A percentile compares a stretch with the other conserved stretches of the same genome.
Evolutionary conservation across 1,284 basidiomycete genomes (phyloP).

Genomic region (Rhodofomes roseus): DNA sequence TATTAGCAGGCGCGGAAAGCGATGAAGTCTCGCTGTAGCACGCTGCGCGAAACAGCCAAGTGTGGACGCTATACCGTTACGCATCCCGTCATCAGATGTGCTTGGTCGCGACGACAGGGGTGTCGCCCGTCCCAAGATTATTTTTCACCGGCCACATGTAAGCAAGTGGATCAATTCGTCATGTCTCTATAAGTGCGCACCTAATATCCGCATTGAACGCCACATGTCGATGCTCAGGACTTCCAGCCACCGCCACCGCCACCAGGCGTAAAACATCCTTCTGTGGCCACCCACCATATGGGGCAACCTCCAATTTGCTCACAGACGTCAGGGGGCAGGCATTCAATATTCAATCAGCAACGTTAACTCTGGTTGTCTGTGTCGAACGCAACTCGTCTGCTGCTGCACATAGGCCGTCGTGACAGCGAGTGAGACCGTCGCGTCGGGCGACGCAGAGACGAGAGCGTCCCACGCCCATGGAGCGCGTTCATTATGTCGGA

Average conservation of each 20-base stretch:
- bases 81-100: neutral
- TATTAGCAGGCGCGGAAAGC: neutral
- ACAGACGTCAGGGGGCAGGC: too few species aligned
- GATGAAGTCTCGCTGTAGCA: neutral
- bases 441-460: too few species aligned
- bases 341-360: too few species aligned
- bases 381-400: too few species aligned
- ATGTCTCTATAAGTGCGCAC: too few species aligned
- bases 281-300: neutral
- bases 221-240: neutral
- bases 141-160: neutral
- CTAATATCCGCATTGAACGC: too few species aligned
- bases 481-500: neutral
- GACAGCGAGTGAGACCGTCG: too few species aligned
- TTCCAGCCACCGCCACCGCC: neutral
- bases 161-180: too few species aligned
- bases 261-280: neutral
- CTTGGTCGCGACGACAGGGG: neutral
- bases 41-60: neutral
- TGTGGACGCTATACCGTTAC: neutral
- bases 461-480: neutral
- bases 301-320: too few species aligned
- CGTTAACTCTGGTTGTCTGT: too few species aligned
- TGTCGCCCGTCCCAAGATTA: neutral
- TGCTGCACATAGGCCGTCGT: too few species aligned